Evolutionary conservation across 805 yeast species (phyloP), one percentile per base, ranked within the genome.

Genomic region (Candida pseudofarinosa): DNA sequence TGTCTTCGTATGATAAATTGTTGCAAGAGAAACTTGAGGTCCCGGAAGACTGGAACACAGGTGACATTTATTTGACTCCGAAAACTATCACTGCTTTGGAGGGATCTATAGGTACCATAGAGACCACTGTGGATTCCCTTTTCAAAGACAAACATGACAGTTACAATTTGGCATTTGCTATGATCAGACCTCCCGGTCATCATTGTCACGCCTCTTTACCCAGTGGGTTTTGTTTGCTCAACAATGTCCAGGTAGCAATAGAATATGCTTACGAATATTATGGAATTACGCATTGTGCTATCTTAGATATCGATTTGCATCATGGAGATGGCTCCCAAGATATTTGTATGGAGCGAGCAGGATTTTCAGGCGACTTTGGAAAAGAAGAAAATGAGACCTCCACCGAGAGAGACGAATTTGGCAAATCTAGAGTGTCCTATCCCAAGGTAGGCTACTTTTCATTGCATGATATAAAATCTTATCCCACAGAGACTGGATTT

Each of bases 251-350:
- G 46, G 79, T 88, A 28, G 88, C 85, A 2, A 79, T 85, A 19
- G 90, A 85, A 54, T 87, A 87, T 55, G 95, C 95, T 0, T 74
- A 70, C 41, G 76, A 68, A 35, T 59, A 68, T 5, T 77, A 83
- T 52, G 79, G 71, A 1, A 80, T 87, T 2, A 82, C 91, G 0
- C 95, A 87, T 63, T 88, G 88, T 14, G 89, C 84, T 0, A 83
- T 87, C 15, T 62, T 87, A 23, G 96, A 87, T 59, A 83, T 88
- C 48, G 96, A 87, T 59, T 69, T 87, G 34, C 96, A 87, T 56
- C 96, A 87, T 56, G 96, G 95, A 14, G 96, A 87, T 61, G 96
- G 96, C 12, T 77, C 87, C 4, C 95, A 88, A 53, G 95, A 87
- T 59, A 83, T 87, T 19, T 81, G 90, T 53, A 87, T 90, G 89